Conservation (phyloP, 495 filamentous ascomycete species). For the Apodospora peruviana region DNA sequence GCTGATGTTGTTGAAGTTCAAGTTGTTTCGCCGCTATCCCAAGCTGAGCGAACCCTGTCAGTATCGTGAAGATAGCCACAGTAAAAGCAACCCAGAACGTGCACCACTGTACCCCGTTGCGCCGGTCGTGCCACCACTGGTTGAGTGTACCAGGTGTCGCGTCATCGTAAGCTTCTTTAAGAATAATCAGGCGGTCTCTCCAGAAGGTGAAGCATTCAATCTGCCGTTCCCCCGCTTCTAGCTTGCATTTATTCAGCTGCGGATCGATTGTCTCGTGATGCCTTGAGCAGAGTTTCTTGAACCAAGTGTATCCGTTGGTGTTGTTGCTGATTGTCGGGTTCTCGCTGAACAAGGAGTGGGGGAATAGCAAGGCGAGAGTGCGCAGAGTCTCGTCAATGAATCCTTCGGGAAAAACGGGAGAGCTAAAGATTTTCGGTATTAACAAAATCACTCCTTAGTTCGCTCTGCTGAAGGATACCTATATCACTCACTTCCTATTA, state of each 20-base stretch:
- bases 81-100: slow-evolving; percentile 54
- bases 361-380: slow-evolving; percentile 41
- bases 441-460: background rate
- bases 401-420: background rate
- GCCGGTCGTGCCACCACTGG: slow-evolving; percentile 48
- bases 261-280: background rate
- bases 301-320: background rate
- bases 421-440: background rate
- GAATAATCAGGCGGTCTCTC: slow-evolving; percentile 44
- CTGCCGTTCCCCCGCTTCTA: slow-evolving; percentile 6
- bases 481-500: background rate
- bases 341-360: slow-evolving; percentile 24
- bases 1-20: too few relatives aligned
- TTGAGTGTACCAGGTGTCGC: slow-evolving; percentile 34
- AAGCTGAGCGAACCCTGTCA: too few relatives aligned
- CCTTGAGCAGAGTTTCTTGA: background rate
- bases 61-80: too few relatives aligned
- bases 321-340: background rate
- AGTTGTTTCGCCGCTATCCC: too few relatives aligned
- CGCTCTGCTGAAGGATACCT: background rate
- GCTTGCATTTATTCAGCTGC: background rate
- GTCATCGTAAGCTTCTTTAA: slow-evolving; percentile 50
- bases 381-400: slow-evolving; percentile 33
- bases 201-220: slow-evolving; percentile 47
- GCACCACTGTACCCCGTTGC: slow-evolving; percentile 48